phyloP scores from a whole-genome alignment of 495 filamentous ascomycete genomes.

The Penicillium flavigenum region DNA sequence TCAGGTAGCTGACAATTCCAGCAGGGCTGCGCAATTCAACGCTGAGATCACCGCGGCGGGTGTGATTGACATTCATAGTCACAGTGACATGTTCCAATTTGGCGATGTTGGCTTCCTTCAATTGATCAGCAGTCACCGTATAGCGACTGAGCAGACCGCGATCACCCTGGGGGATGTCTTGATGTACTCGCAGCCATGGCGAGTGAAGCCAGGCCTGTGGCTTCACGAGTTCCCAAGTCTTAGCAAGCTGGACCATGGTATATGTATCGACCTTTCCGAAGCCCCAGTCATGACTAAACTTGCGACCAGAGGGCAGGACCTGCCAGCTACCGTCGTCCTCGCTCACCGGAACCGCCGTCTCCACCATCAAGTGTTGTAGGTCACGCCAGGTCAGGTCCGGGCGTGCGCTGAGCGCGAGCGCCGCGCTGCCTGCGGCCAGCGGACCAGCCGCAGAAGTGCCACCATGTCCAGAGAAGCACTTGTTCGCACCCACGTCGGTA shows the following conservation, averaged over 20 bases:
- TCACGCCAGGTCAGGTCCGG: slow-evolving; percentile 93
- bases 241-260: slow-evolving; percentile 80
- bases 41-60: slow-evolving; percentile 82
- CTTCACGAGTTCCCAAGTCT: slow-evolving; percentile 83
- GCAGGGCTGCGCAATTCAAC: slow-evolving; percentile 87
- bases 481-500: slow-evolving; percentile 84
- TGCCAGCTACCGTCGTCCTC: slow-evolving; percentile 78
- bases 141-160: slow-evolving; percentile 75
- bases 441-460: slow-evolving; percentile 97
- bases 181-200: slow-evolving; percentile 86
- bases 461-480: slow-evolving; percentile 76
- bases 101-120: slow-evolving; percentile 79
- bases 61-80: slow-evolving; percentile 93
- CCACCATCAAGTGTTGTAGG: slow-evolving; percentile 84
- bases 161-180: slow-evolving; percentile 82
- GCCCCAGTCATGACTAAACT: slow-evolving; percentile 90
- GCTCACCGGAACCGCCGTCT: slow-evolving; percentile 80
- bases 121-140: slow-evolving; percentile 70
- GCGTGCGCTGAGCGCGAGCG: slow-evolving; percentile 82
- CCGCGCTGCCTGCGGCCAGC: slow-evolving; percentile 84
- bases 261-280: slow-evolving; percentile 93
- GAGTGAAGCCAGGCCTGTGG: slow-evolving; percentile 96
- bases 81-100: slow-evolving; percentile 91
- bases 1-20: slow-evolving; percentile 79
- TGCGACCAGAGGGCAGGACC: slow-evolving; percentile 71